Evolutionary conservation across 768 basidiomycete genomes (phyloP).

Genomic region (Amanita thiersii): DNA sequence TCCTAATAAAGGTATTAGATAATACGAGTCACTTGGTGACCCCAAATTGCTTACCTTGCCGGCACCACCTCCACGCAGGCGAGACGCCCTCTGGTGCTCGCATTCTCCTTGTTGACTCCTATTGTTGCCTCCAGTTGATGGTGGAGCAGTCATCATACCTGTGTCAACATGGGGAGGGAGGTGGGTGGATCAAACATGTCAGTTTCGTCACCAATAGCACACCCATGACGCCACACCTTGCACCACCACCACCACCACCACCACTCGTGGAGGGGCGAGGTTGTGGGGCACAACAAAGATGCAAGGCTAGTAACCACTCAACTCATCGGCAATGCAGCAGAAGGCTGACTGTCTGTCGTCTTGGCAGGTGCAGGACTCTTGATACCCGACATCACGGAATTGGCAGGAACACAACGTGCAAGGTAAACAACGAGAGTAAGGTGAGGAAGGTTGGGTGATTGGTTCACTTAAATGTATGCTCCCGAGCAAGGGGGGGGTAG

Average conservation of each 20-base stretch:
- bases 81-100: constrained; percentile 41
- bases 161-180: background rate
- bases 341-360: constrained; percentile 45
- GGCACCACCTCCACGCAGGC: constrained; percentile 34
- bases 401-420: constrained; percentile 1
- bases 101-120: constrained; percentile 21
- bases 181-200: too few species aligned
- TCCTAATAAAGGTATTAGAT: too few species aligned
- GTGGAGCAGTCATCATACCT: constrained; percentile 41
- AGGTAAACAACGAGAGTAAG: too few species aligned
- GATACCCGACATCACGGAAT: constrained; percentile 8
- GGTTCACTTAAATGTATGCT: too few species aligned
- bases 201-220: too few species aligned
- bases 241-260: too few species aligned
- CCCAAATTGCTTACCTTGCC: constrained; percentile 56
- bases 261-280: too few species aligned
- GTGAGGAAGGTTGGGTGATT: too few species aligned
- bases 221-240: too few species aligned
- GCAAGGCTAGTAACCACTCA: constrained; percentile 10
- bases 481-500: too few species aligned
- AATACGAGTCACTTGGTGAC: too few species aligned
- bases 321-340: constrained; percentile 59
- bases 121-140: constrained; percentile 11
- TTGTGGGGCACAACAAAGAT: too few species aligned
- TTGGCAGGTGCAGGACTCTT: constrained; percentile 21